phyloP scores from a whole-genome alignment of 2,329 filamentous ascomycete species.

The Verticillium zaregamsianum region DNA sequence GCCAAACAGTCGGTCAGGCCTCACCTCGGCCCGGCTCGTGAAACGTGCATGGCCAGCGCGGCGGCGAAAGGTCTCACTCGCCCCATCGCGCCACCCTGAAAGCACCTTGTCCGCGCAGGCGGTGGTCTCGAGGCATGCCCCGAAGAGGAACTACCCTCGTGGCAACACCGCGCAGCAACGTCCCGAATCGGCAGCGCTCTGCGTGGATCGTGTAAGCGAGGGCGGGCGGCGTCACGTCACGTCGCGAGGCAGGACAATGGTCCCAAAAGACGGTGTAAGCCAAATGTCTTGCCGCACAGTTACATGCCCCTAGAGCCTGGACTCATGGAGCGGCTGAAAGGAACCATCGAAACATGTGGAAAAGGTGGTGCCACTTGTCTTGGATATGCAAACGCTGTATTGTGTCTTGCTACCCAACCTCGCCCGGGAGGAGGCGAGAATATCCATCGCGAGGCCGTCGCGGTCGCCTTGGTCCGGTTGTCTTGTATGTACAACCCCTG shows the following conservation, averaged over 20 bases:
- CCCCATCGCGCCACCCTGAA: neutral
- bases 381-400: neutral
- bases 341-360: neutral
- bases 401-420: neutral
- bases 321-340: neutral
- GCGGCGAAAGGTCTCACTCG: neutral
- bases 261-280: neutral
- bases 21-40: neutral
- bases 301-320: neutral
- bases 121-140: neutral
- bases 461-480: neutral
- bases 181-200: neutral
- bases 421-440: neutral
- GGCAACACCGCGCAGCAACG: neutral
- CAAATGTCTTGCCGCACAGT: neutral
- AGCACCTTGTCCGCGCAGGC: neutral
- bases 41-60: neutral
- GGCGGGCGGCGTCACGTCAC: neutral
- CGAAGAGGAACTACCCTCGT: neutral
- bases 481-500: neutral
- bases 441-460: neutral
- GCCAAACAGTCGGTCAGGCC: neutral
- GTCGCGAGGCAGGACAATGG: neutral
- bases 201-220: neutral
- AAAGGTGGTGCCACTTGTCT: neutral